These are phyloP conservation scores for Cordia subcordata DNA, from an alignment of 257 asterid species.

Conservation along the genomic window DNA sequence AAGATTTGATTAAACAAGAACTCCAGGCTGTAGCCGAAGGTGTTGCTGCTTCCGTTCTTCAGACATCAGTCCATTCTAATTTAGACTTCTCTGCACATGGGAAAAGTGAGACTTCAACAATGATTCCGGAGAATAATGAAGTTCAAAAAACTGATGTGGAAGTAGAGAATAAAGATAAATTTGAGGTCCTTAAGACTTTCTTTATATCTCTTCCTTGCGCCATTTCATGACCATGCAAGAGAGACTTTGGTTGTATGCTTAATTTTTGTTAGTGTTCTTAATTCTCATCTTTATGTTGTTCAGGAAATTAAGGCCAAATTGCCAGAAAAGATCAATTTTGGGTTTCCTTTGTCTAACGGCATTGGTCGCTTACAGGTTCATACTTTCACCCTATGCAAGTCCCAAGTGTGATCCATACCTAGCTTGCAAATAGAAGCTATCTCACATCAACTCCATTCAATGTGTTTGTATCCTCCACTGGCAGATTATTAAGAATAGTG, in stretches of 20 bases:
- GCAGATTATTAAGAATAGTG: slow-evolving; percentile 81
- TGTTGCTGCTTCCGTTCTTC: slow-evolving; percentile 88
- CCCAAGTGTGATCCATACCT: neutral
- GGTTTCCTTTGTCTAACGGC: slow-evolving; percentile 69
- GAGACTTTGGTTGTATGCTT: neutral
- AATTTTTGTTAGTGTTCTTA: slow-evolving; percentile 7
- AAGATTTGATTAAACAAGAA: slow-evolving; percentile 82
- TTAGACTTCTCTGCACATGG: slow-evolving; percentile 38
- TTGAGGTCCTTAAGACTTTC: slow-evolving; percentile 49
- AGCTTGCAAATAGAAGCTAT: neutral
- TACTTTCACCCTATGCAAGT: slow-evolving; percentile 4
- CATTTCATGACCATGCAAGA: neutral
- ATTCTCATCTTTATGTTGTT: slow-evolving; percentile 17
- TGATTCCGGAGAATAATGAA: slow-evolving; percentile 37
- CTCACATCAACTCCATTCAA: neutral
- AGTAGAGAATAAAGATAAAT: slow-evolving; percentile 38
- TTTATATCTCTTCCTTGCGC: slow-evolving; percentile 9
- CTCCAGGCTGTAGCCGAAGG: slow-evolving; percentile 97
- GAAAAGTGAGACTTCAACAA: slow-evolving; percentile 38
- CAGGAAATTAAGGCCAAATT: slow-evolving; percentile 59
- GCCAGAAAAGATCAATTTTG: slow-evolving; percentile 58
- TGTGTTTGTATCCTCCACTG: neutral
- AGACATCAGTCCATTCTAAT: slow-evolving; percentile 47
- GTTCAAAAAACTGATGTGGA: slow-evolving; percentile 39
- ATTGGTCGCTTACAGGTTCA: slow-evolving; percentile 87